Evolutionary conservation across 306 rosid genomes (phyloP), one percentile per base, ranked within the genome.

Genomic region (Astragalus glycyphyllos): DNA sequence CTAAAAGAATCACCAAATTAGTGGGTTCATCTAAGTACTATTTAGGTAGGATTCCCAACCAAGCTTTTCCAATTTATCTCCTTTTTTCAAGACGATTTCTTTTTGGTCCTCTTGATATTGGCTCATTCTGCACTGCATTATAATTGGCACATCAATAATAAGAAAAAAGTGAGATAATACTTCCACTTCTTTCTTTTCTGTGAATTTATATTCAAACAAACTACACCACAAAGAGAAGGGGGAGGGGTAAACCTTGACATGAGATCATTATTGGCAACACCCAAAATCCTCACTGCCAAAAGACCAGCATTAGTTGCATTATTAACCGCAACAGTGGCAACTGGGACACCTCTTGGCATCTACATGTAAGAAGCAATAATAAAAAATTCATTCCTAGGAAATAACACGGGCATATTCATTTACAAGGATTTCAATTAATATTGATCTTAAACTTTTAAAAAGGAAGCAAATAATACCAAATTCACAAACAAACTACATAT

Each of bases 311-410:
- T 90, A 38, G 95, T 83, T 11, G 97, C 86, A 29, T 94, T 94
- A 74, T 94, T 83, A 66, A 94, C 72, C 47, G 95, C 98, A 34
- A 94, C 88, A 16, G 94, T 84, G 15, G 96, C 97, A 55, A 90
- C 95, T 6, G 98, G 98, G 40, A 90, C 94, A 17, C 97, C 97
- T 73, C 82, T 68, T 1, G 97, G 97, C 96, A 90, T 94, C 97
- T 86, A 81, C 82, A 84, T 8, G n/a, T n/a, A n/a, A 20, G 1
- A 4, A 55, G 35, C 32, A 41, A 37, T 16, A 20, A 26, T 7
- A 2, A 12, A 40, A 12, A 0, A 38, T 38, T 69, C 2, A 38
- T 40, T 23, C 8, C 61, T 11, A 26, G 11, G 38, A 55, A 26
- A 55, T 38, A 5, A 8, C 31, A 54, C 5, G 4, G 9, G 11